A percentile compares a stretch with the other conserved stretches of the same genome.
These are phyloP conservation scores for Marasmius tenuissimus DNA, from an alignment of 1,284 basidiomycete genomes.

Conservation along the genomic window DNA sequence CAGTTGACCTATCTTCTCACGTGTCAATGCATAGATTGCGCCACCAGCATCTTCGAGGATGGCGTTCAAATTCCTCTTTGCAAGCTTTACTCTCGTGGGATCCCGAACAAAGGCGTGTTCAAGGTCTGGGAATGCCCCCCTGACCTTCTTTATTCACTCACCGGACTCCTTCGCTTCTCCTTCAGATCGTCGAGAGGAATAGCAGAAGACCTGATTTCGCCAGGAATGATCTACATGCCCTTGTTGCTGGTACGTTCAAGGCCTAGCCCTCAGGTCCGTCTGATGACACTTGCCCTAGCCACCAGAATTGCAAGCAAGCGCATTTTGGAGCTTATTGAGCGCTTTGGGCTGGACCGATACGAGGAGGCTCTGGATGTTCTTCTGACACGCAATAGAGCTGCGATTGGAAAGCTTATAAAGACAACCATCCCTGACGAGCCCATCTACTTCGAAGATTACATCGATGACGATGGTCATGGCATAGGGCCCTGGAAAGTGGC, in stretches of 20 bases:
- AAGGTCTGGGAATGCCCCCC: conserved; percentile 5
- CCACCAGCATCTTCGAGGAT: conserved; percentile 26
- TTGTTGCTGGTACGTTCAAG: conserved; percentile 20
- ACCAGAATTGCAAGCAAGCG: conserved; percentile 25
- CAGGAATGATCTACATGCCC: conserved; percentile 26
- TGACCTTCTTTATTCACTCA: neutral
- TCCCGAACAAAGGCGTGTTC: conserved; percentile 24
- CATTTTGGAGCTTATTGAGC: conserved; percentile 26
- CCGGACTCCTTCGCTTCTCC: neutral
- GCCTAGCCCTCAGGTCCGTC: neutral
- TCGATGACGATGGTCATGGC: conserved; percentile 27
- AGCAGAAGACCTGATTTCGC: conserved; percentile 29
- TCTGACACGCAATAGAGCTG: conserved; percentile 20
- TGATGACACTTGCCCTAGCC: conserved; percentile 6
- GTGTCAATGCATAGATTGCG: conserved; percentile 13
- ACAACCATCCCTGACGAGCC: conserved; percentile 20
- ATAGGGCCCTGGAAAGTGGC: conserved; percentile 26
- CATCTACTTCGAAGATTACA: conserved; percentile 25
- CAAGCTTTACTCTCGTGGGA: conserved; percentile 25
- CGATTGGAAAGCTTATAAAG: conserved; percentile 24
- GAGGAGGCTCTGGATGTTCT: conserved; percentile 20
- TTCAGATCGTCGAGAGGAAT: conserved; percentile 27
- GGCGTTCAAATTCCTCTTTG: conserved; percentile 30
- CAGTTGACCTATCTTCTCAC: neutral
- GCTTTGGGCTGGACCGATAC: conserved; percentile 24